Evolutionary conservation across 2,329 filamentous ascomycete genomes (phyloP).

Genomic region (Biscogniauxia sp.): DNA sequence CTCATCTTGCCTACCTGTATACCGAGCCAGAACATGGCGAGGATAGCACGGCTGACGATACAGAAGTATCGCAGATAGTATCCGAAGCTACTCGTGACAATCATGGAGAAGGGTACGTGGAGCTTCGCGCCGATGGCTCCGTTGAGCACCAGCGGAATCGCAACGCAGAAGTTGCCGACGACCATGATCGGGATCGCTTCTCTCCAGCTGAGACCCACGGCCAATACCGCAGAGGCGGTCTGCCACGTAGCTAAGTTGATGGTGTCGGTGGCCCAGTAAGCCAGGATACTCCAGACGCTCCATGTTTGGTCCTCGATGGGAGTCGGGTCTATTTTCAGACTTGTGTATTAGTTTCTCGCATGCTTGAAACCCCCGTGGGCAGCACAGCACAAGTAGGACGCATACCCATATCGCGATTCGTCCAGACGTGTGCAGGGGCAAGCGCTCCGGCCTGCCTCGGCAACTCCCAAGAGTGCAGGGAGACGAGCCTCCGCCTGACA

Average conservation of each 20-base stretch:
- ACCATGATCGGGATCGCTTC: slow-evolving; percentile 40
- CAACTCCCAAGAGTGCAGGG: slow-evolving; percentile 43
- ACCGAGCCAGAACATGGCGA: slow-evolving; percentile 58
- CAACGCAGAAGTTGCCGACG: slow-evolving; percentile 61
- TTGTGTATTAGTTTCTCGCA: slow-evolving; percentile 16
- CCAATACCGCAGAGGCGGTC: slow-evolving; percentile 34
- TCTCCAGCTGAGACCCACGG: slow-evolving; percentile 36
- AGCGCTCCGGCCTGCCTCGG: slow-evolving; percentile 47
- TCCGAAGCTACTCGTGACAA: slow-evolving; percentile 44
- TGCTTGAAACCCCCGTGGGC: neutral
- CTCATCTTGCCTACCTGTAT: slow-evolving; percentile 40
- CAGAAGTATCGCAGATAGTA: slow-evolving; percentile 42
- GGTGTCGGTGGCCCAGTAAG: slow-evolving; percentile 37
- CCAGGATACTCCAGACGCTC: slow-evolving; percentile 35
- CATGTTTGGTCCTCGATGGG: slow-evolving; percentile 38
- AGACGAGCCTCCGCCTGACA: slow-evolving; percentile 39
- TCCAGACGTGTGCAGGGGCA: slow-evolving; percentile 44
- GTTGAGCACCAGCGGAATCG: slow-evolving; percentile 50
- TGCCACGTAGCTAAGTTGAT: slow-evolving; percentile 36
- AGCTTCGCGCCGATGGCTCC: slow-evolving; percentile 45
- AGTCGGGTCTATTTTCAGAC: slow-evolving; percentile 31
- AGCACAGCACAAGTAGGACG: neutral
- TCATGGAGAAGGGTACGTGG: slow-evolving; percentile 48
- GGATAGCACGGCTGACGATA: slow-evolving; percentile 40
- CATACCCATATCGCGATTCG: slow-evolving; percentile 34